Conservation (phyloP, 2,329 filamentous ascomycete species). For the Drechslerella dactyloides region DNA sequence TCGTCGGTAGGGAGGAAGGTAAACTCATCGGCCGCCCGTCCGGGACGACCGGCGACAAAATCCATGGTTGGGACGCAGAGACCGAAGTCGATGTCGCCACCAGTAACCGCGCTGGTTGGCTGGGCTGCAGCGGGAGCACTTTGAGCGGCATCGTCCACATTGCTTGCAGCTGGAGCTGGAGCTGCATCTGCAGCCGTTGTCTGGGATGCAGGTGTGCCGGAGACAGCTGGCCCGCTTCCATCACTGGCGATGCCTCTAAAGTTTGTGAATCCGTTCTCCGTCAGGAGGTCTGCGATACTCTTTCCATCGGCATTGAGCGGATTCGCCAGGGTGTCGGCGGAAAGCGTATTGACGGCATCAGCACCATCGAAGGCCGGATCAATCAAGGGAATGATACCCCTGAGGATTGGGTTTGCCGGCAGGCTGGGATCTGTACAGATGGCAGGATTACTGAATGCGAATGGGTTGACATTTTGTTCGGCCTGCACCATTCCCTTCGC, state of each 20-base stretch:
- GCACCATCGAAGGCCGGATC: conserved; percentile 69
- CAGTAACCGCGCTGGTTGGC: conserved; percentile 36
- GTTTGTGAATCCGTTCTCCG: conserved; percentile 68
- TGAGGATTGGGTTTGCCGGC: conserved; percentile 67
- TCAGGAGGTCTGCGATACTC: conserved; percentile 70
- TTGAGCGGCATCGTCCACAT: conserved; percentile 54
- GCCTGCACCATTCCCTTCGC: conserved; percentile 70
- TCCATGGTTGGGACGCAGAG: conserved; percentile 61
- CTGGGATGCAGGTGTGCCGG: conserved; percentile 16
- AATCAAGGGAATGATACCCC: conserved; percentile 71
- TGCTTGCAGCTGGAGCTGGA: conserved; percentile 11
- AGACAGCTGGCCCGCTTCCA: conserved; percentile 50
- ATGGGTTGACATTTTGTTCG: conserved; percentile 75
- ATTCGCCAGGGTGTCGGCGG: conserved; percentile 62
- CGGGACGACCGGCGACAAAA: conserved; percentile 65
- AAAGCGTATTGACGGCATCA: conserved; percentile 68
- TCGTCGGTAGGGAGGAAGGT: conserved; percentile 67
- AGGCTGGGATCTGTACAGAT: conserved; percentile 70
- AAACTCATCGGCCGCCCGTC: conserved; percentile 65
- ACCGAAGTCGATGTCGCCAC: conserved; percentile 30
- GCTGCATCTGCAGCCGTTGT: conserved; percentile 18
- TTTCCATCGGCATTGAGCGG: conserved; percentile 68
- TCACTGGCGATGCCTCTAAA: conserved; percentile 60
- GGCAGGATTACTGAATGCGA: conserved; percentile 66
- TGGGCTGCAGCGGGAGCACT: conserved; percentile 52